Conservation (phyloP, 2,329 filamentous ascomycete species). For the Fusarium solani-melongenae region DNA sequence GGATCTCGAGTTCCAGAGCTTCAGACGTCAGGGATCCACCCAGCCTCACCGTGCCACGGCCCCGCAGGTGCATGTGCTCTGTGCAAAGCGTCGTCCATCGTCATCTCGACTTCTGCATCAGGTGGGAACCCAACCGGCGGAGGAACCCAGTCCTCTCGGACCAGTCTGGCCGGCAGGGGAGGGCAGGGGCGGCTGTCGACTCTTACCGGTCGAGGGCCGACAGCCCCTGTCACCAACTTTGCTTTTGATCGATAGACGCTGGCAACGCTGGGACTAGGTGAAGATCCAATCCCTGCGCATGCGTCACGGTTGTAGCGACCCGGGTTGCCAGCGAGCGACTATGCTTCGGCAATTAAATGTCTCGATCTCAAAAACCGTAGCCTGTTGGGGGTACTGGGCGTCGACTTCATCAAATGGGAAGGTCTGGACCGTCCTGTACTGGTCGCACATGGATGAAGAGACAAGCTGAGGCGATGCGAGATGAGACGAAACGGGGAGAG, state of each 20-base stretch:
- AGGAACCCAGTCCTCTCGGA: constrained; percentile 26
- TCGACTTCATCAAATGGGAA: not conserved
- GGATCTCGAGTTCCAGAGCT: constrained; percentile 35
- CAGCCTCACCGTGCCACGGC: constrained; percentile 42
- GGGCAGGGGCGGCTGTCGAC: constrained; percentile 14
- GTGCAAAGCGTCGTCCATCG: constrained; percentile 34
- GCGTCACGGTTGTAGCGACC: constrained; percentile 8
- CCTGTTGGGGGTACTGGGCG: not conserved
- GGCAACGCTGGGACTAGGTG: constrained; percentile 15
- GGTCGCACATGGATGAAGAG: constrained; percentile 1
- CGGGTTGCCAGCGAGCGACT: not conserved
- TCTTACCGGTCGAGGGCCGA: constrained; percentile 26
- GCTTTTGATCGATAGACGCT: constrained; percentile 40
- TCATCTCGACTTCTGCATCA: constrained; percentile 38
- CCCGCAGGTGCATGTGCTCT: constrained; percentile 40
- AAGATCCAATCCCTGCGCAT: constrained; percentile 36
- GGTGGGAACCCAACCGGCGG: constrained; percentile 31
- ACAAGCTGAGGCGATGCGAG: constrained; percentile 19
- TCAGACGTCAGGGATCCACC: constrained; percentile 41
- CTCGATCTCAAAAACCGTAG: constrained; percentile 1
- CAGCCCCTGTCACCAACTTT: constrained; percentile 33
- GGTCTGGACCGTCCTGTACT: not conserved
- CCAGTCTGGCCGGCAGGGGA: constrained; percentile 31
- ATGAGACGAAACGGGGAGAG: constrained; percentile 25
- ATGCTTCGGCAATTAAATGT: constrained; percentile 1